These are phyloP conservation scores for Spencermartinsiella ligniputridi DNA, from an alignment of 1,139 yeast species.

Conservation along the genomic window DNA sequence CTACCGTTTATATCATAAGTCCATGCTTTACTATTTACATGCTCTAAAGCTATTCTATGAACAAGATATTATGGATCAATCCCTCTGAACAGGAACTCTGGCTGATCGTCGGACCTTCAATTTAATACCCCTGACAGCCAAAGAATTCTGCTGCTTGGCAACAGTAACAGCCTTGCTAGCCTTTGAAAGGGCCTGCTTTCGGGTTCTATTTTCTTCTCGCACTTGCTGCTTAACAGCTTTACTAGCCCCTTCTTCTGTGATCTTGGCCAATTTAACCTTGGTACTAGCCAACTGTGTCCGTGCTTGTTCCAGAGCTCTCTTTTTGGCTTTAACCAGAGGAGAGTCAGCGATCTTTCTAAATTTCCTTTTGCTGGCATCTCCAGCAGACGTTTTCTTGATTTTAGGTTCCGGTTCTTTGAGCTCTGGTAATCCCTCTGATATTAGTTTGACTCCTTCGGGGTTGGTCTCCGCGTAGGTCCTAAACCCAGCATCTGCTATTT, in stretches of 20 bases:
- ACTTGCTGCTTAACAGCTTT: neutral
- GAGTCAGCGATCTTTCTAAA: neutral
- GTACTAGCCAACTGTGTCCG: neutral
- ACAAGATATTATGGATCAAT: too few relatives aligned
- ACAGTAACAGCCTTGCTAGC: slow-evolving; percentile 1
- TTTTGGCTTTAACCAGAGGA: neutral
- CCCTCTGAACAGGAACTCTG: neutral
- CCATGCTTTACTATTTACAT: too few relatives aligned
- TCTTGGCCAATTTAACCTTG: neutral
- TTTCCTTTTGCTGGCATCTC: neutral
- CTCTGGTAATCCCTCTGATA: neutral
- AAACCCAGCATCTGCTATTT: slow-evolving; percentile 38
- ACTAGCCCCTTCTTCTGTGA: neutral
- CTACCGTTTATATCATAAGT: too few relatives aligned
- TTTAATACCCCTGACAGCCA: neutral
- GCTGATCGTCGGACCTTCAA: neutral
- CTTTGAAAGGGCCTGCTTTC: neutral
- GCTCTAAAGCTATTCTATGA: too few relatives aligned
- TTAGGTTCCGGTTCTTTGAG: neutral
- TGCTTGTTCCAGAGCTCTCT: slow-evolving; percentile 1
- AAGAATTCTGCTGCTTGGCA: neutral
- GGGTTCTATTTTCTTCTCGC: neutral
- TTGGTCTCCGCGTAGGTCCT: neutral
- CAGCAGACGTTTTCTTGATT: neutral
- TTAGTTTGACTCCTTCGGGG: neutral